These are phyloP conservation scores for Triglochin maritima DNA, from an alignment of 106 monocot genomes.

Conservation along the genomic window DNA sequence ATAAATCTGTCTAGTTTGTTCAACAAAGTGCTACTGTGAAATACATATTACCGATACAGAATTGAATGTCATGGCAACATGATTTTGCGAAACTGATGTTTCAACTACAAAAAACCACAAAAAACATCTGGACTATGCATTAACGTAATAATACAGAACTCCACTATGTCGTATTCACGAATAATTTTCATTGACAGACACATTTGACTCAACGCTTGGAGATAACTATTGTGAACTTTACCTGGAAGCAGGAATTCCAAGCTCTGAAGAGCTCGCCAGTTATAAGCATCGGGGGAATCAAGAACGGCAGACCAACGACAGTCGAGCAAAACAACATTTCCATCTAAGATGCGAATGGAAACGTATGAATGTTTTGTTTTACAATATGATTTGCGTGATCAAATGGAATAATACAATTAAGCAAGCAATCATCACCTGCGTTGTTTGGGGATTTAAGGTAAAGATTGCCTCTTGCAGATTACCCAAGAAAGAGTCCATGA, in stretches of 20 bases:
- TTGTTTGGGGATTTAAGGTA: slow-evolving; percentile 74
- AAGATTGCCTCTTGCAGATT: slow-evolving; percentile 94
- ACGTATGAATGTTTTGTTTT: neutral
- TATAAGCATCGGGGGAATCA: slow-evolving; percentile 73
- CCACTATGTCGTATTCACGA: neutral
- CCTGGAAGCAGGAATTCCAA: slow-evolving; percentile 79
- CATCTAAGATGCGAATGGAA: slow-evolving; percentile 33
- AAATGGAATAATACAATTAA: neutral
- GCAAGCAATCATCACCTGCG: slow-evolving; percentile 43
- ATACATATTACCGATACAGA: too few species aligned
- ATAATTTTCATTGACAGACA: neutral
- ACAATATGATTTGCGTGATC: neutral
- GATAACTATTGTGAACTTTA: slow-evolving; percentile 7
- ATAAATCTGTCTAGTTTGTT: too few species aligned
- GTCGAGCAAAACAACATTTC: slow-evolving; percentile 96
- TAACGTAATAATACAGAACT: too few species aligned
- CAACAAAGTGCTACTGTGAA: too few species aligned
- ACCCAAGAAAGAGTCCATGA: slow-evolving; percentile 91
- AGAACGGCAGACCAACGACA: slow-evolving; percentile 63
- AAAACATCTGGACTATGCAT: too few species aligned
- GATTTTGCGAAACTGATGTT: too few species aligned
- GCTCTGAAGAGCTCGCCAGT: slow-evolving; percentile 75
- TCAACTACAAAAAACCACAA: too few species aligned
- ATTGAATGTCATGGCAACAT: too few species aligned
- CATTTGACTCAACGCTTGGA: neutral